Evolutionary conservation across 768 basidiomycete species (phyloP), one percentile per base, ranked within the genome.

Genomic region (Auricularia sp.): DNA sequence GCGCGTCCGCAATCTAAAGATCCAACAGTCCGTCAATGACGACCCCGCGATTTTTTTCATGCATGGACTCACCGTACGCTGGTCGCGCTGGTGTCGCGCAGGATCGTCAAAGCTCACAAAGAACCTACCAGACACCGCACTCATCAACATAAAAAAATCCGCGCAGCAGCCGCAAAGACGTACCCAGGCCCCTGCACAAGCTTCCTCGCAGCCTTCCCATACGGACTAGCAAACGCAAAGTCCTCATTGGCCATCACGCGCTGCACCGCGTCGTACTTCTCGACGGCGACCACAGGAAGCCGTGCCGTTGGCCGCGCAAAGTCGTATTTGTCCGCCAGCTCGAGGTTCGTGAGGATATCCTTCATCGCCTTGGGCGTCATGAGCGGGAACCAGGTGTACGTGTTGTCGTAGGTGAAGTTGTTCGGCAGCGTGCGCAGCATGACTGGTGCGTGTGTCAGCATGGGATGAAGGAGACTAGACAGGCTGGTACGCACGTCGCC

Each of bases 381-480:
- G 81, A 94, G 88, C 10, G 92, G 91, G 81, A 94, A 94, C 71
- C 88, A 86, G 1, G 84, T 89, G 69, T 90, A 90, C 2, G 80
- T 80, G 11, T 85, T 88, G 16, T 82, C 80, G 29, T 79, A 75
- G 11, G 84, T 82, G 73, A 88, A 94, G 67, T 87, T 79, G 24
- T 85, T 75, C 0, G 90, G 90, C 36, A 94, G 77, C 21, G 83
- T 84, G 61, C 83, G 80, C 80, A 88, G 87, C 63, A 94, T 80
- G 34, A 94, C 63, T 65, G 47, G n/a, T 3, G 16, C 36, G 29
- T 54, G 56, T 33, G 36, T 35, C 29, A 54, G 56, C 21, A 37
- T 18, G 39, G 35, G 34, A n/a, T 5, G 24, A 29, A 77, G 75
- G 68, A 77, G 80, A 66, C 78, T 76, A 4, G 76, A 74, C 2